Conservation (phyloP, 1,284 basidiomycete species). For the Phellinidium pouzarii region DNA sequence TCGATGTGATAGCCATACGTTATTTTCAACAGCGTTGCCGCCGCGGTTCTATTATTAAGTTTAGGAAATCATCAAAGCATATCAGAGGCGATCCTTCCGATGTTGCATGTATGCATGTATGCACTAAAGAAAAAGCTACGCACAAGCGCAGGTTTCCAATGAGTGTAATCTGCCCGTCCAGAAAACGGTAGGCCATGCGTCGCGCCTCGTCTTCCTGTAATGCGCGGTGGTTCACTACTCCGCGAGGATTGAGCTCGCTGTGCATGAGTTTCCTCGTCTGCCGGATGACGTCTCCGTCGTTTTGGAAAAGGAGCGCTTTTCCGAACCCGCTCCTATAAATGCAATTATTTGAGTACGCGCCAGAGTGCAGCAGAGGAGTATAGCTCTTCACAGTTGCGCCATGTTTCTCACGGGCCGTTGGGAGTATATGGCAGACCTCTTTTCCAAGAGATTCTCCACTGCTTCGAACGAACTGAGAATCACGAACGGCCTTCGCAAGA, state of each 20-base stretch:
- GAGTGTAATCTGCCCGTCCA: not conserved
- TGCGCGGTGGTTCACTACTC: not conserved
- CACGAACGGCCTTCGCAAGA: not conserved
- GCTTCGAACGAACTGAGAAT: not conserved
- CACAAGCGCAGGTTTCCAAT: conserved; percentile 1
- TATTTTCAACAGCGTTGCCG: conserved; percentile 10
- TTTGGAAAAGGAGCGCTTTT: conserved; percentile 1
- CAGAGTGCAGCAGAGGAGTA: not conserved
- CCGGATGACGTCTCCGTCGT: conserved; percentile 2
- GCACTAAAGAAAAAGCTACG: not conserved
- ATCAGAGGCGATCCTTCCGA: no score
- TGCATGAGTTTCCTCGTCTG: not conserved
- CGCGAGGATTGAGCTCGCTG: not conserved
- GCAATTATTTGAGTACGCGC: no score
- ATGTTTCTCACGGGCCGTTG: not conserved
- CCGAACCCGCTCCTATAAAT: not conserved
- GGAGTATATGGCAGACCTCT: not conserved
- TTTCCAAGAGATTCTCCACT: not conserved
- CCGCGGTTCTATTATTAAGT: conserved; percentile 1
- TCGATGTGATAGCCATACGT: conserved; percentile 17
- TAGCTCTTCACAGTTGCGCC: not conserved
- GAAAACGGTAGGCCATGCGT: not conserved
- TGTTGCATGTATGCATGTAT: no score
- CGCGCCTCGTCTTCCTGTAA: conserved; percentile 5
- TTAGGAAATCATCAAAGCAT: not conserved